A percentile compares a stretch with the other conserved stretches of the same genome.
phyloP scores from a whole-genome alignment of 768 basidiomycete genomes.

The Collybia sp. region DNA sequence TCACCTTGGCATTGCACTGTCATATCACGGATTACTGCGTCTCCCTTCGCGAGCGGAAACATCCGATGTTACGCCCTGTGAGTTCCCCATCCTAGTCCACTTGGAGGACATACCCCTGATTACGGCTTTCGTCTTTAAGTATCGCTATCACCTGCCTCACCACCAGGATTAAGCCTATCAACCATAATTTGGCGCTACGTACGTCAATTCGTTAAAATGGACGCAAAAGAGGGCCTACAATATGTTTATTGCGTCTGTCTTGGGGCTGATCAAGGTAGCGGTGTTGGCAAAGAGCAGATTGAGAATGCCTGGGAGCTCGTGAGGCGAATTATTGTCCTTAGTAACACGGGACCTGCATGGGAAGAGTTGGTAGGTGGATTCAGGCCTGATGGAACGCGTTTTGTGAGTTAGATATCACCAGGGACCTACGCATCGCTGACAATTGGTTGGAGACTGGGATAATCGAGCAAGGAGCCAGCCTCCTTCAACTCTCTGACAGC shows the following conservation, averaged over 20 bases:
- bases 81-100: constrained; percentile 19
- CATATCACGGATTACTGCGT: constrained; percentile 89
- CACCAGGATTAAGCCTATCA: constrained; percentile 74
- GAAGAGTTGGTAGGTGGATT: constrained; percentile 94
- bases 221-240: constrained; percentile 90
- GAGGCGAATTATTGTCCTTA: constrained; percentile 72
- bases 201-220: constrained; percentile 87
- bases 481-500: constrained; percentile 67
- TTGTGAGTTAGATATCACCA: constrained; percentile 45
- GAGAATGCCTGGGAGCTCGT: constrained; percentile 79
- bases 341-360: constrained; percentile 80
- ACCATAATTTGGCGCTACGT: constrained; percentile 92
- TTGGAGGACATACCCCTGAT: not conserved
- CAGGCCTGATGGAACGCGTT: constrained; percentile 82
- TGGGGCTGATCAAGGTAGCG: constrained; percentile 61
- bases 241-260: constrained; percentile 89
- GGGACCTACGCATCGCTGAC: not conserved
- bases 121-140: constrained; percentile 34
- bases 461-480: constrained; percentile 76
- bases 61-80: constrained; percentile 80
- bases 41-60: constrained; percentile 79
- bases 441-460: constrained; percentile 59
- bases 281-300: constrained; percentile 80
- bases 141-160: constrained; percentile 59
- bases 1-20: constrained; percentile 86